Percentiles rank a stretch among this genome's conserved stretches.
These are phyloP conservation scores for Acacia pycnantha DNA, from an alignment of 331 rosid species.

Conservation along the genomic window DNA sequence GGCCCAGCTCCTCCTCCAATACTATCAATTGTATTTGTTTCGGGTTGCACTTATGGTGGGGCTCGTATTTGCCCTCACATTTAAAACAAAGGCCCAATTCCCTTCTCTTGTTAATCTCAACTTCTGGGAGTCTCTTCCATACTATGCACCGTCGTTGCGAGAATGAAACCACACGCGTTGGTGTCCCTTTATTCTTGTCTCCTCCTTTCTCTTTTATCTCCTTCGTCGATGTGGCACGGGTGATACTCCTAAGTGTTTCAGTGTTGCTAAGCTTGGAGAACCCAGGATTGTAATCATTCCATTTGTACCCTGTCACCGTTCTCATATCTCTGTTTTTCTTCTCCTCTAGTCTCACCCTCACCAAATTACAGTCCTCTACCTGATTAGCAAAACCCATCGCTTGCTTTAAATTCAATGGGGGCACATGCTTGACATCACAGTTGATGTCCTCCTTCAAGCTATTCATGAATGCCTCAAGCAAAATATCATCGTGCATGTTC, in stretches of 20 bases:
- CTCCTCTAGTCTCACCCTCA: not conserved
- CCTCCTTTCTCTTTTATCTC: too few species aligned
- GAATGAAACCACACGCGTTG: accelerated
- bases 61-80: too few species aligned
- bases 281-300: too few species aligned
- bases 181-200: accelerated
- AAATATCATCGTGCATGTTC: not conserved
- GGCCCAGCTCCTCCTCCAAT: too few species aligned
- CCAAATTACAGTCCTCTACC: not conserved
- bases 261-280: too few species aligned
- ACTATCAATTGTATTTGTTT: too few species aligned
- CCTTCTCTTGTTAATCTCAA: too few species aligned
- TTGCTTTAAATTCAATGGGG: not conserved
- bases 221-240: accelerated
- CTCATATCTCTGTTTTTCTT: too few species aligned
- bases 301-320: too few species aligned
- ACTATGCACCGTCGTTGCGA: accelerated
- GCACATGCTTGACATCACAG: not conserved
- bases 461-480: not conserved
- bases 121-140: too few species aligned
- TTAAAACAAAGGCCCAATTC: too few species aligned
- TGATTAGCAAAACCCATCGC: not conserved
- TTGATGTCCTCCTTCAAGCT: not conserved
- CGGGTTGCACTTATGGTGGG: too few species aligned
- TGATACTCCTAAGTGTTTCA: accelerated